Evolutionary conservation across 805 yeast genomes (phyloP), one percentile per base, ranked within the genome.

Genomic region (Metschnikowia shivogae): DNA sequence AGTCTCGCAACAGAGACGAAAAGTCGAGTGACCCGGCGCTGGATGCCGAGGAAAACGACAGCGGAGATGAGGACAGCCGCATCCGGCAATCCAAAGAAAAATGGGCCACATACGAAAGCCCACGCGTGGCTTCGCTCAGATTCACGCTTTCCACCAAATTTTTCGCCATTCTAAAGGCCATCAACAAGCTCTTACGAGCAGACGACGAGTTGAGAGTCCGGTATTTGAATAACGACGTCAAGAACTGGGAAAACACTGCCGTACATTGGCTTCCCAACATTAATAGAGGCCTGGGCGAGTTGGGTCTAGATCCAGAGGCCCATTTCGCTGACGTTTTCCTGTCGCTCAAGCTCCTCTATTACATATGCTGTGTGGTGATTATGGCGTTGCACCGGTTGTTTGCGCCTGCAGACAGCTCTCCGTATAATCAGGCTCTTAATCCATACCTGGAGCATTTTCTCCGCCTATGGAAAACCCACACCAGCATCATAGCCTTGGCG

Each of bases 391-490:
- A 60, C 47, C 64, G 68, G 50, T 52, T 69, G 33, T 65, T 65
- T 53, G 57, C 56, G 5, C 62, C 60, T 10, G 40, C 34, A 19
- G 55, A 51, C 5, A 44, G 45, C n/a, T 54, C 56, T 2, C 60
- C 59, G 9, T 64, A 65, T 39, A 75, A 73, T 47, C 55, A 76
- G 6, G 70, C 74, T 17, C 50, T 78, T 41, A 83, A 83, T 55
- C 93, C 93, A 17, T 86, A 82, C 55, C 57, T 80, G 38, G 76
- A 76, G 17, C 69, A 73, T 38, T 76, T 81, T 48, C 63, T 83
- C 8, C 77, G 78, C 38, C 57, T 79, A 5, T 86, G 93, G 92
- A 81, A 82, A 53, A 73, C 77, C 34, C 78, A 80, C 54, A 82
- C 89, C 2, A 74, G 73, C 47, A 71, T 81, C 2, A 72, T 85